Percentiles rank a stretch among this genome's conserved stretches.
Evolutionary conservation across 345 rosid species (phyloP).

Genomic region (Ceriops zippeliana): DNA sequence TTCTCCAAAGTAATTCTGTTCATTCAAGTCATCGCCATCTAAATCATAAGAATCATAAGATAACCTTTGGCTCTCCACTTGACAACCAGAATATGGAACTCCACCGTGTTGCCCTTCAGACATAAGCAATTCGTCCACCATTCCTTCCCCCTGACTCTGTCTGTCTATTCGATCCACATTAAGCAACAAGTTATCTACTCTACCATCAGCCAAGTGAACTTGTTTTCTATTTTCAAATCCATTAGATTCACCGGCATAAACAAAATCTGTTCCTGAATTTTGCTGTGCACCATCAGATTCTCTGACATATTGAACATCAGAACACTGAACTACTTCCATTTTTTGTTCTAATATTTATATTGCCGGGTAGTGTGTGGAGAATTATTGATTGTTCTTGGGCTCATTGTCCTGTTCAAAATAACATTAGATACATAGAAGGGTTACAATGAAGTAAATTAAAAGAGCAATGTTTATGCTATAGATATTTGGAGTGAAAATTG

Average conservation of each 20-base stretch:
- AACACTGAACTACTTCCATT: conserved; percentile 60
- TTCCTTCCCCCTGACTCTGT: conserved; percentile 33
- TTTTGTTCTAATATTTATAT: conserved; percentile 22
- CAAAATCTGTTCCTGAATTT: conserved; percentile 29
- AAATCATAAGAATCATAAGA: conserved; percentile 49
- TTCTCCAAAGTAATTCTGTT: conserved; percentile 31
- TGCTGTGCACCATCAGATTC: conserved; percentile 43
- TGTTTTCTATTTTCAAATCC: conserved; percentile 31
- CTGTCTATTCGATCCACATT: conserved; percentile 31
- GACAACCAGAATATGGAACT: conserved; percentile 43
- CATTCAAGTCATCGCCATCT: conserved; percentile 45
- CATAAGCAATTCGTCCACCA: conserved; percentile 29
- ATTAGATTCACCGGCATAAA: conserved; percentile 34
- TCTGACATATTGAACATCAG: conserved; percentile 45
- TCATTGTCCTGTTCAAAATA: conserved; percentile 31
- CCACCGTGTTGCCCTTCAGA: conserved; percentile 39
- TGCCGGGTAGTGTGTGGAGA: conserved; percentile 13
- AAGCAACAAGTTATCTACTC: conserved; percentile 33
- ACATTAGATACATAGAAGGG: conserved; percentile 11
- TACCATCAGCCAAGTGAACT: conserved; percentile 35
- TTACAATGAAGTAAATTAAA: conserved; percentile 12
- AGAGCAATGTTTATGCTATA: conserved; percentile 3
- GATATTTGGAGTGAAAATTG: not conserved
- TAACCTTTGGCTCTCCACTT: conserved; percentile 40
- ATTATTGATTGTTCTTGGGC: conserved; percentile 15